Evolutionary conservation across 1,284 basidiomycete genomes (phyloP).

Genomic region (Waitea zeae): DNA sequence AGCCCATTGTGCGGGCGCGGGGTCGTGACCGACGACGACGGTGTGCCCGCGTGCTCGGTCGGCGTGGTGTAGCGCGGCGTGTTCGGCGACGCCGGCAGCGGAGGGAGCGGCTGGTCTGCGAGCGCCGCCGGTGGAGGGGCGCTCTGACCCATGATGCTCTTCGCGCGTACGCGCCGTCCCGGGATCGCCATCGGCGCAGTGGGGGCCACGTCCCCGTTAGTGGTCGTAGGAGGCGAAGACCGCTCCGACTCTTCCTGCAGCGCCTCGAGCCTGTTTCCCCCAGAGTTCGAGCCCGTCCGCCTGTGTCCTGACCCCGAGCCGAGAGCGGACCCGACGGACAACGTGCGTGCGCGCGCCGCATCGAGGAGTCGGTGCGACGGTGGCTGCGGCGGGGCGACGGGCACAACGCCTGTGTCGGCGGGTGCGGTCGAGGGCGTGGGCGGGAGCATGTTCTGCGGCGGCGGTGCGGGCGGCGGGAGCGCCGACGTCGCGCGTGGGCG

Average conservation of each 20-base stretch:
- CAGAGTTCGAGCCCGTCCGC: no score
- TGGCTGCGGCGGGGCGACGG: no score
- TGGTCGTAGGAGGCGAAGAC: slow-evolving; percentile 1
- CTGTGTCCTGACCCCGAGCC: neutral
- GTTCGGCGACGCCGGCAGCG: no score
- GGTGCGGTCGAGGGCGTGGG: slow-evolving; percentile 29
- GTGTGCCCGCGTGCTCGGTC: no score
- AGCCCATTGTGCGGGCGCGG: neutral
- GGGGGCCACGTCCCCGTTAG: neutral
- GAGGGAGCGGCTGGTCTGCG: no score
- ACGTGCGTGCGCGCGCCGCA: slow-evolving; percentile 2
- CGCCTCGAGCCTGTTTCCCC: slow-evolving; percentile 22
- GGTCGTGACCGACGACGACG: neutral
- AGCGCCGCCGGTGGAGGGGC: neutral
- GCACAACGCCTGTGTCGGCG: no score
- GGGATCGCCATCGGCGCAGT: neutral
- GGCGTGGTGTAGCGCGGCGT: no score
- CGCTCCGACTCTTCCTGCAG: slow-evolving; percentile 42
- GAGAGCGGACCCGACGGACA: slow-evolving; percentile 5
- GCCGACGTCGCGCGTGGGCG: slow-evolving; percentile 37
- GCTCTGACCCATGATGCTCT: neutral
- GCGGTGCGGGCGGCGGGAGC: slow-evolving; percentile 48
- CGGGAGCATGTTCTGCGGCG: slow-evolving; percentile 43
- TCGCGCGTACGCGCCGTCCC: no score
- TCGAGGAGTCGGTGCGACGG: slow-evolving; percentile 9